A percentile compares a stretch with the other conserved stretches of the same genome.
Evolutionary conservation across 495 filamentous ascomycete species (phyloP).

Genomic region (Tuber melanosporum): DNA sequence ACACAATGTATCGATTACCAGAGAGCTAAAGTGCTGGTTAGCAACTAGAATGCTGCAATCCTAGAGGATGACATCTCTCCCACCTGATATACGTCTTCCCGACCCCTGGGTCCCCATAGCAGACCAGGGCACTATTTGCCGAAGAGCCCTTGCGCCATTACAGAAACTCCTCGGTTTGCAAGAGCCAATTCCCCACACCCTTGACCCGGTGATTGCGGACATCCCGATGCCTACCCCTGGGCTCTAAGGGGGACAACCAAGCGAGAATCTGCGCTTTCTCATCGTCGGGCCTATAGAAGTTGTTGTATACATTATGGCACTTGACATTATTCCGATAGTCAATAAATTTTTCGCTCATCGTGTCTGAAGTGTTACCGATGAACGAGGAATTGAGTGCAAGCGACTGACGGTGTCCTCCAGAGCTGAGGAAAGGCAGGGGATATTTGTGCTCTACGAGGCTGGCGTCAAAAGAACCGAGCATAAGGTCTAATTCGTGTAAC

Average conservation of each 20-base stretch:
- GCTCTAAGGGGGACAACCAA: not conserved
- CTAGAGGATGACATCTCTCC: not conserved
- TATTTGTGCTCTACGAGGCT: not conserved
- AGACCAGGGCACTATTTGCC: not conserved
- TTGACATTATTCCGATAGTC: not conserved
- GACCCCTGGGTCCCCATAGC: not conserved
- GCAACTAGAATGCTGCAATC: not conserved
- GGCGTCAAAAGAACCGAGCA: not conserved
- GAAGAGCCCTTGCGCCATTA: not conserved
- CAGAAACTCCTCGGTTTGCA: not conserved
- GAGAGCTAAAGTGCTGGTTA: not conserved
- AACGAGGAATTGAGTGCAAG: not conserved
- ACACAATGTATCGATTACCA: not conserved
- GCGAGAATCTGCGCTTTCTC: not conserved
- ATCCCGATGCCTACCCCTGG: not conserved
- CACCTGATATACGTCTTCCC: conserved; percentile 1
- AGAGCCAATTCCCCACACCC: not conserved
- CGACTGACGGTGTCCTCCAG: not conserved
- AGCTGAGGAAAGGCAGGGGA: not conserved
- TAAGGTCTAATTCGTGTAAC: not conserved
- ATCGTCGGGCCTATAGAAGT: not conserved
- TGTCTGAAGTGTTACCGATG: not conserved
- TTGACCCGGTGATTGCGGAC: not conserved
- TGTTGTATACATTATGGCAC: not conserved
- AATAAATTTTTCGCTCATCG: not conserved